Conservation (phyloP, 148 eudicot species). For the Amaranthus palmeri region DNA sequence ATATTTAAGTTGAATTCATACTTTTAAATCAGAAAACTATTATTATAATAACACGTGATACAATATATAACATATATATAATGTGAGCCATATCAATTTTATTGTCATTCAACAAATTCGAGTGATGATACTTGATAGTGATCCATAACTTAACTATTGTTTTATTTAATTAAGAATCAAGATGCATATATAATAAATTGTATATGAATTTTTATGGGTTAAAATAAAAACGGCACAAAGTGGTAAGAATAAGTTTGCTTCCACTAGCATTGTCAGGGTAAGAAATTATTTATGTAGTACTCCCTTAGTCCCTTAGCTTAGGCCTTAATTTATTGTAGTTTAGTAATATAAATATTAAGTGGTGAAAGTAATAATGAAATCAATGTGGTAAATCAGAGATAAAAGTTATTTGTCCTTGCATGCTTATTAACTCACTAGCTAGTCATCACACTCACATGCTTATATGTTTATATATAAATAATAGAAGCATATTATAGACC, state of each 20-base stretch:
- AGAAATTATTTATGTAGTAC: not conserved
- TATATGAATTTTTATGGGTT: not conserved
- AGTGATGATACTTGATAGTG: no score
- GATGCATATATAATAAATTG: not conserved
- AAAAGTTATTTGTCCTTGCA: not conserved
- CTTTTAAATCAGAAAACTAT: no score
- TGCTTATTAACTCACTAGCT: not conserved
- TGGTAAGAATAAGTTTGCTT: conserved; percentile 3
- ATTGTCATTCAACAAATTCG: no score
- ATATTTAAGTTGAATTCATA: no score
- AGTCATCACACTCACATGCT: not conserved
- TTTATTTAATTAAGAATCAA: not conserved
- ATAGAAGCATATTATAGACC: no score
- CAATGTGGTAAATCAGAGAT: not conserved
- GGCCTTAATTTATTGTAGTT: not conserved
- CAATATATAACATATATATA: no score
- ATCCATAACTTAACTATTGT: not conserved
- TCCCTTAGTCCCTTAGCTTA: not conserved
- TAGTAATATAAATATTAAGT: not conserved
- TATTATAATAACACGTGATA: no score
- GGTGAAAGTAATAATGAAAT: not conserved
- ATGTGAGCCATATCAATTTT: no score
- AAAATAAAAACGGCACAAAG: not conserved
- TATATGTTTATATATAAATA: not conserved
- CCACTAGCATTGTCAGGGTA: not conserved